Evolutionary conservation across 345 rosid species (phyloP).

Genomic region (Clarkia xantiana): DNA sequence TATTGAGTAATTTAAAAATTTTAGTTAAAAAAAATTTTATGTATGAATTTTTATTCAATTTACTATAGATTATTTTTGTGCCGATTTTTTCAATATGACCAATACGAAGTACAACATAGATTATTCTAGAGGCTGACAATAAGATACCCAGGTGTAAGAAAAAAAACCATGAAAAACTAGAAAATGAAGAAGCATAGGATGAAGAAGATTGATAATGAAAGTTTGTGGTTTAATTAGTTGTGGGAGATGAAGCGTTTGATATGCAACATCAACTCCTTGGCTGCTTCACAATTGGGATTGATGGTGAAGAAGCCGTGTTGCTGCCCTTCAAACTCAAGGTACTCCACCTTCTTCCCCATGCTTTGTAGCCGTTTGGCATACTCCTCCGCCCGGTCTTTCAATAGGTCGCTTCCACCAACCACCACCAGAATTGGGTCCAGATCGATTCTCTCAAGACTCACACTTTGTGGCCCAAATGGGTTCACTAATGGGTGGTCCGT

Average conservation of each 20-base stretch:
- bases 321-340: conserved; percentile 33
- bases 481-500: conserved; percentile 43
- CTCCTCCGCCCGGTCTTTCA: conserved; percentile 32
- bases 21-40: too few relatives aligned
- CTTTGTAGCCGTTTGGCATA: conserved; percentile 25
- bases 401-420: conserved; percentile 35
- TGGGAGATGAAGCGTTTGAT: conserved; percentile 22
- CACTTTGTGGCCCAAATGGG: conserved; percentile 40
- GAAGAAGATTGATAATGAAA: too few relatives aligned
- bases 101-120: too few relatives aligned
- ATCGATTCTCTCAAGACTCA: conserved; percentile 12
- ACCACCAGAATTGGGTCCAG: conserved; percentile 41
- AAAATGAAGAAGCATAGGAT: too few relatives aligned
- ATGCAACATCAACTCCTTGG: conserved; percentile 24
- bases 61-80: too few relatives aligned
- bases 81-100: too few relatives aligned
- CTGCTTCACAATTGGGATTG: conserved; percentile 25
- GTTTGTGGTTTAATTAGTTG: too few relatives aligned
- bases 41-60: too few relatives aligned
- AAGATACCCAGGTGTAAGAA: too few relatives aligned
- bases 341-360: conserved; percentile 33
- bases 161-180: too few relatives aligned
- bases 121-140: too few relatives aligned
- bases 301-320: conserved; percentile 55
- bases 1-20: too few relatives aligned